Percentiles rank a stretch among this genome's conserved stretches.
These are phyloP conservation scores for Rhynchosporium agropyri DNA, from an alignment of 2,329 filamentous ascomycete species.

Conservation along the genomic window DNA sequence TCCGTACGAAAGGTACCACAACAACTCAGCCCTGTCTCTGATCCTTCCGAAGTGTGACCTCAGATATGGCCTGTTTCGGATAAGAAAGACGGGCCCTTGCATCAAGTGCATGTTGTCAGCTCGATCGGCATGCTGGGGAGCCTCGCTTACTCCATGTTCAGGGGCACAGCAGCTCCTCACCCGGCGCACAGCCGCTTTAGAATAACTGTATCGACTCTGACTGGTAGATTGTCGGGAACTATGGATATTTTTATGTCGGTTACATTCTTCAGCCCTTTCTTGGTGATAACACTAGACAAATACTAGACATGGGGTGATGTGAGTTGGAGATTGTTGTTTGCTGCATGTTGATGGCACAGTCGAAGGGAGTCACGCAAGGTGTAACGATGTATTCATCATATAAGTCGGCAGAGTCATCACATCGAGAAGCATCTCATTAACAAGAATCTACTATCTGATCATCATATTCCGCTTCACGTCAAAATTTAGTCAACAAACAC, in stretches of 20 bases:
- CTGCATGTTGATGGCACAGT: conserved; percentile 1
- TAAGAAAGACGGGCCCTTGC: no score
- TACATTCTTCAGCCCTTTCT: background rate
- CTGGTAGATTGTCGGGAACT: background rate
- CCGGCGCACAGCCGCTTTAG: background rate
- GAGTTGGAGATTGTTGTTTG: background rate
- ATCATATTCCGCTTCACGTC: background rate
- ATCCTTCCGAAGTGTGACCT: background rate
- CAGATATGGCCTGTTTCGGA: background rate
- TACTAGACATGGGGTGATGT: background rate
- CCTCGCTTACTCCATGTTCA: background rate
- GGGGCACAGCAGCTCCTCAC: background rate
- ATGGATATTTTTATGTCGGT: conserved; percentile 6
- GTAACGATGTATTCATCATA: background rate
- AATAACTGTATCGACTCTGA: background rate
- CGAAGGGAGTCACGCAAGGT: background rate
- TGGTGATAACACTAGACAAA: background rate
- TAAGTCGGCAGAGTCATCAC: background rate
- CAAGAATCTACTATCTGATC: background rate
- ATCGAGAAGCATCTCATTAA: background rate
- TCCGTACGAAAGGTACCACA: no score
- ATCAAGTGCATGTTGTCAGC: background rate
- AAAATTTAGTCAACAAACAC: no score
- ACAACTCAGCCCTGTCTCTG: background rate
- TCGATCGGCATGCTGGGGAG: background rate